Evolutionary conservation across 345 rosid genomes (phyloP).

Genomic region (Bretschneidera sinensis): DNA sequence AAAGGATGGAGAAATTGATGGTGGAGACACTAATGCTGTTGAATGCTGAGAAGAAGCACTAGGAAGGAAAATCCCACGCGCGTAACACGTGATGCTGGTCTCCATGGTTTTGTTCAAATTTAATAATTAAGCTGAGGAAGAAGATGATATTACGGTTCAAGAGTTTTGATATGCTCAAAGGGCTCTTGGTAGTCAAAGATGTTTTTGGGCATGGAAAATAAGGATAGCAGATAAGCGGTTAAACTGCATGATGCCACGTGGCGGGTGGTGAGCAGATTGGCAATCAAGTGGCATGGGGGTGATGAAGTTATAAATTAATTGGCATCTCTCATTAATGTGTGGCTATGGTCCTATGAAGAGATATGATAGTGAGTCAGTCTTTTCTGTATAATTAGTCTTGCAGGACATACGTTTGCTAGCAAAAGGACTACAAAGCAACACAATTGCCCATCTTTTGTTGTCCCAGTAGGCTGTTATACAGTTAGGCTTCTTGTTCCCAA

Average conservation of each 20-base stretch:
- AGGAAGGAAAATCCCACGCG: constrained; percentile 62
- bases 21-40: constrained; percentile 48
- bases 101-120: constrained; percentile 40
- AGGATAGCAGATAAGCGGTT: constrained; percentile 40
- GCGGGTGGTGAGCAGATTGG: constrained; percentile 25
- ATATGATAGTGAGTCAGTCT: too few relatives aligned
- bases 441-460: too few relatives aligned
- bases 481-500: too few relatives aligned
- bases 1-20: constrained; percentile 54
- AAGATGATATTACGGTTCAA: not conserved
- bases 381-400: too few relatives aligned
- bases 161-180: constrained; percentile 8
- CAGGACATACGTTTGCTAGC: too few relatives aligned
- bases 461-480: too few relatives aligned
- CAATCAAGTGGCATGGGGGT: constrained; percentile 15
- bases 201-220: constrained; percentile 7
- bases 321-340: constrained; percentile 36
- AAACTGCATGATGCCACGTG: constrained; percentile 32
- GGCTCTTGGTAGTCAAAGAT: too few relatives aligned
- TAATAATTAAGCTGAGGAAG: not conserved
- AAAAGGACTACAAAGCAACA: too few relatives aligned
- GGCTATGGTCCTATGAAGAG: constrained; percentile 28
- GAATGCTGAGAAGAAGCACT: constrained; percentile 67
- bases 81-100: constrained; percentile 56
- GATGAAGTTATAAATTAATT: constrained; percentile 27